These are phyloP conservation scores for Podila minutissima DNA, from an alignment of 192 early-diverging fungal genomes.

Conservation along the genomic window DNA sequence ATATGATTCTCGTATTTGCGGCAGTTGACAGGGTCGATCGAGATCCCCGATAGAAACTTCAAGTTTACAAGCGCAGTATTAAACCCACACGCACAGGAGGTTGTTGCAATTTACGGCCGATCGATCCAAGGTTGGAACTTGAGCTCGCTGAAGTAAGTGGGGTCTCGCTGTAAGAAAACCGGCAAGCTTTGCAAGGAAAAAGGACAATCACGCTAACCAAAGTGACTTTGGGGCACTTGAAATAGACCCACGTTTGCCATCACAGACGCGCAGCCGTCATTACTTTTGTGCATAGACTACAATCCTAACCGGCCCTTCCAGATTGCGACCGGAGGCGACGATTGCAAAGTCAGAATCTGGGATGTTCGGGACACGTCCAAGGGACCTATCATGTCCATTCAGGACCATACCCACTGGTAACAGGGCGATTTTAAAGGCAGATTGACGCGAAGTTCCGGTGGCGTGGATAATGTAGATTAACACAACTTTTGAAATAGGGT, in stretches of 20 bases:
- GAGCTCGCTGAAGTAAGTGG: constrained; percentile 57
- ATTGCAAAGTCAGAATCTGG: constrained; percentile 90
- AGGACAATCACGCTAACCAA: background rate
- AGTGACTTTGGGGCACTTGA: constrained; percentile 8
- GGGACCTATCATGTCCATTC: constrained; percentile 70
- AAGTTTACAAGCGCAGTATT: constrained; percentile 62
- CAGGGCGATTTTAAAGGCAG: background rate
- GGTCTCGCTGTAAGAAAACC: background rate
- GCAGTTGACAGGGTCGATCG: constrained; percentile 48
- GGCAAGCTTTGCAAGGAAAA: background rate
- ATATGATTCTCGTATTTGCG: background rate
- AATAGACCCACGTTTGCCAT: constrained; percentile 59
- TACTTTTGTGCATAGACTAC: constrained; percentile 79
- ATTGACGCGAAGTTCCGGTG: too few species aligned
- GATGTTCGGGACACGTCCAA: constrained; percentile 68
- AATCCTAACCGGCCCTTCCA: constrained; percentile 90
- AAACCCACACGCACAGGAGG: constrained; percentile 70
- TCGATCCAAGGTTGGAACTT: constrained; percentile 78
- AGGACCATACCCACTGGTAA: constrained; percentile 90
- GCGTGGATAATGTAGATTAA: too few species aligned
- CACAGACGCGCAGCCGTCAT: constrained; percentile 76
- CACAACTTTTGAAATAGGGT: constrained; percentile 61
- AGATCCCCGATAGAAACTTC: constrained; percentile 34
- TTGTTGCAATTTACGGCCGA: constrained; percentile 69
- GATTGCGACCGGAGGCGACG: constrained; percentile 88